A percentile compares a stretch with the other conserved stretches of the same genome.
phyloP scores from a whole-genome alignment of 2,329 filamentous ascomycete species.

The Colletotrichum sp. region DNA sequence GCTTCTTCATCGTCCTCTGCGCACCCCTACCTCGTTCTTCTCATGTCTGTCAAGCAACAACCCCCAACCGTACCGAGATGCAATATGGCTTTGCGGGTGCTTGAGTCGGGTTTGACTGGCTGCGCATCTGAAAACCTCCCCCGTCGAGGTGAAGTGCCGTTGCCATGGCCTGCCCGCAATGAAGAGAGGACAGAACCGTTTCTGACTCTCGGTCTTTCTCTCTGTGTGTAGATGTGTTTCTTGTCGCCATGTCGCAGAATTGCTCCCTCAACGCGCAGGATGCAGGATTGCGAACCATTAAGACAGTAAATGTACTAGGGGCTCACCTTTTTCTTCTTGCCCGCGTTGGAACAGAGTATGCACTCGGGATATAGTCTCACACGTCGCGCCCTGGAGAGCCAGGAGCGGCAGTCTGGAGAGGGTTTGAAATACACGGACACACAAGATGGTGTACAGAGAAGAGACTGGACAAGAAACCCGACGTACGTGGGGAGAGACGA shows the following conservation, averaged over 20 bases:
- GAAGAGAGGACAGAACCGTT: not conserved
- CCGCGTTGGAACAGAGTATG: conserved; percentile 9
- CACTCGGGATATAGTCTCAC: conserved; percentile 29
- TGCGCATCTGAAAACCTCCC: not conserved
- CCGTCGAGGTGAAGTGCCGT: not conserved
- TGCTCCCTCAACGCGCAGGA: not conserved
- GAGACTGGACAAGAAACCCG: conserved; percentile 25
- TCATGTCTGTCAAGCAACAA: not conserved
- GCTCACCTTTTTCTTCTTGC: conserved; percentile 9
- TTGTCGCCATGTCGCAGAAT: not conserved
- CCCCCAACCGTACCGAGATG: not conserved
- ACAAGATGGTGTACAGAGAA: conserved; percentile 33
- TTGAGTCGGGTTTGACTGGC: conserved; percentile 2
- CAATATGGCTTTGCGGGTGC: not conserved
- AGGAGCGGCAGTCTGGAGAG: conserved; percentile 44
- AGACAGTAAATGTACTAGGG: not conserved
- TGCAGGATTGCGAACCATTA: not conserved
- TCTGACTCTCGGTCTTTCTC: not conserved
- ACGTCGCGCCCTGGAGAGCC: conserved; percentile 51
- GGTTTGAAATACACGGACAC: conserved; percentile 31
- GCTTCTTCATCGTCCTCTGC: not conserved
- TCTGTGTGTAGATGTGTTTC: not conserved
- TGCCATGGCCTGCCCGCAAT: not conserved
- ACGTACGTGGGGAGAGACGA: conserved; percentile 16
- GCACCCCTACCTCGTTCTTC: not conserved